These are phyloP conservation scores for Gymnopus androsaceus DNA, from an alignment of 1,284 basidiomycete species.

Conservation along the genomic window DNA sequence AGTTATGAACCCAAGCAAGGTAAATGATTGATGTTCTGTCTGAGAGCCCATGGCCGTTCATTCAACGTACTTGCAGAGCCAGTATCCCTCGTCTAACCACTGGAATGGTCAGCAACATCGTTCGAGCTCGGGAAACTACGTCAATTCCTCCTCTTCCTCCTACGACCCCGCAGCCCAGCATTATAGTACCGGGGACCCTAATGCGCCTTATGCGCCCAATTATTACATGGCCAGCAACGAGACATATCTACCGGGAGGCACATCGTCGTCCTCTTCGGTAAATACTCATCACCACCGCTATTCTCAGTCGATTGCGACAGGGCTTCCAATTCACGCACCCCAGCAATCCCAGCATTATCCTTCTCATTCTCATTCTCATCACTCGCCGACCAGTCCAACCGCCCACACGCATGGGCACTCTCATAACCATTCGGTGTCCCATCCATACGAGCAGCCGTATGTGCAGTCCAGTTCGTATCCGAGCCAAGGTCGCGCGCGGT, in stretches of 20 bases:
- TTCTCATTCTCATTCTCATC: conserved; percentile 8
- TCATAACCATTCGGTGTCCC: conserved; percentile 13
- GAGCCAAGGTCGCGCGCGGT: conserved; percentile 23
- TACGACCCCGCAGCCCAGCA: conserved; percentile 11
- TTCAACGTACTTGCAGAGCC: conserved; percentile 9
- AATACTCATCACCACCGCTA: conserved; percentile 5
- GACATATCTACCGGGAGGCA: conserved; percentile 6
- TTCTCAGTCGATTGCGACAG: conserved; percentile 2
- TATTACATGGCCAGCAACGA: conserved; percentile 11
- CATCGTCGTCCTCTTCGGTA: conserved; percentile 8
- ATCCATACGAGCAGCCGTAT: conserved; percentile 9
- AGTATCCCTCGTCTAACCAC: conserved; percentile 12
- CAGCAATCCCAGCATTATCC: conserved; percentile 11
- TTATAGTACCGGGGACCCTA: conserved; percentile 6
- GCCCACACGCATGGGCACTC: conserved; percentile 11
- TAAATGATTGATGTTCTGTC: conserved; percentile 1
- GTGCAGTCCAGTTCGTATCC: conserved; percentile 8
- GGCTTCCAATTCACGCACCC: neutral
- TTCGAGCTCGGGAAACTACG: conserved; percentile 3
- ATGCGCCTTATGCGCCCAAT: neutral
- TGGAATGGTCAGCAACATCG: conserved; percentile 16
- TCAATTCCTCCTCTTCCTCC: conserved; percentile 12
- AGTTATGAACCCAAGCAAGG: conserved; percentile 22
- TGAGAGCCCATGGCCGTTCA: neutral
- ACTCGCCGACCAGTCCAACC: neutral